phyloP scores from a whole-genome alignment of 2,329 filamentous ascomycete species.

The Ophiostoma piceae region DNA sequence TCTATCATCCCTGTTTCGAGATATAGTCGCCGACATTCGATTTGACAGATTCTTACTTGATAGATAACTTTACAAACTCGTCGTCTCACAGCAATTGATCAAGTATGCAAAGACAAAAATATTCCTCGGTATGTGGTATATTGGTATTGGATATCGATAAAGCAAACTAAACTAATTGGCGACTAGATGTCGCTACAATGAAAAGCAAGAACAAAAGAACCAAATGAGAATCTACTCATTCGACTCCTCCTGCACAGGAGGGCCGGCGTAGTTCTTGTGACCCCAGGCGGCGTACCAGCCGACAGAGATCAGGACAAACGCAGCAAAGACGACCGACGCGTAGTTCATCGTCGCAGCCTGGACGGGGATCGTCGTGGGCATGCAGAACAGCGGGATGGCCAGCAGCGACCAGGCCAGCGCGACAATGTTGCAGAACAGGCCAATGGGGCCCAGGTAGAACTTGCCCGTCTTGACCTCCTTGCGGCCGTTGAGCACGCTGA shows the following conservation, averaged over 20 bases:
- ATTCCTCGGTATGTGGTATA: not conserved
- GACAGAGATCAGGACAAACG: constrained; percentile 8
- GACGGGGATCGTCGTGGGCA: constrained; percentile 11
- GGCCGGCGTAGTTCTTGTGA: constrained; percentile 13
- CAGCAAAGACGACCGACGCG: constrained; percentile 14
- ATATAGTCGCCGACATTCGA: not conserved
- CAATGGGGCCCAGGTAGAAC: constrained; percentile 15
- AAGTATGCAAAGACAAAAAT: no score
- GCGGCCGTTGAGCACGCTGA: constrained; percentile 14
- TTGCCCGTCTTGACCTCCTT: constrained; percentile 9
- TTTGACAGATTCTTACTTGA: no score
- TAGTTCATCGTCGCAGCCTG: constrained; percentile 13
- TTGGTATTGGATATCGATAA: constrained; percentile 11
- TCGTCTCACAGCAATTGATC: no score
- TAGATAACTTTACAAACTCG: no score
- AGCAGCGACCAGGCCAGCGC: constrained; percentile 12
- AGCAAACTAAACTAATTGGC: not conserved
- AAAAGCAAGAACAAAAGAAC: not conserved
- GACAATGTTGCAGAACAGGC: constrained; percentile 9
- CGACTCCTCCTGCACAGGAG: constrained; percentile 5
- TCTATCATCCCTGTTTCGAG: not conserved
- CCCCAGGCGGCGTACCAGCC: constrained; percentile 16
- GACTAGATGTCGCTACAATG: not conserved
- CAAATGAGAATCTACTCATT: not conserved
- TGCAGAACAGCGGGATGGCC: constrained; percentile 17